Base-by-base conservation (phyloP, 805 yeast genomes). In the Cyberlindnera xishuangbannaensis region DNA sequence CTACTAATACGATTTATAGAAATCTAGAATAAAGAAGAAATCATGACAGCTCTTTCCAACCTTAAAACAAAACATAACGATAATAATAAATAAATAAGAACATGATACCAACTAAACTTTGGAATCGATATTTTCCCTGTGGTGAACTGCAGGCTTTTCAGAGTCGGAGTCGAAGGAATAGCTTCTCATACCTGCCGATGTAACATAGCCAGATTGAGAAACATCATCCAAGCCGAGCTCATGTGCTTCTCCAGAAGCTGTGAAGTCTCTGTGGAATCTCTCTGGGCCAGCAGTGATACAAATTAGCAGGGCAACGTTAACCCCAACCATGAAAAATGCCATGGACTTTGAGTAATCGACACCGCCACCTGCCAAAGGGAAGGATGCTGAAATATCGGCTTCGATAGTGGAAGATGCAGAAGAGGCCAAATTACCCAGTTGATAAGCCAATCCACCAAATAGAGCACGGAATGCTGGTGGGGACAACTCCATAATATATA, bases 281-380 rank as follows among this genome's bases (percentile, higher is more conserved):
- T 77, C 83, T 5, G 83, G 83, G 4, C 85, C 86, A 12, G 72
- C 43, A 33, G 75, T 50, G 9, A 69, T 54, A 38, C 71, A 56
- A 18, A 75, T 32, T 14, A 76, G 44, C 32, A 74, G 55, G 48
- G 64, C 74, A 8, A 63, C 74, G 50, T 75, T 73, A 28, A 76
- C 83, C 36, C 78, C 73, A 17, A 78, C 83, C 67, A 76, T 74
- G 51, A 79, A 73, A 31, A 77, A 74, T 21, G 78, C 69, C 85
- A 79, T 78, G 31, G 77, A 83, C 46, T 69, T 71, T n/a, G 79
- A 81, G 55, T 81, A 82, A 51, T 81, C 67, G 49, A 66, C 73
- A 17, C 45, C 45, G 16, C 56, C 65, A n/a, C 34, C 33, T 7
- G 41, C 33, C 21, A 50, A 16, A 32, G 54, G 54, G 41, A 46